phyloP scores from a whole-genome alignment of 1,139 yeast genomes.

The Sugiyamaella japonica region DNA sequence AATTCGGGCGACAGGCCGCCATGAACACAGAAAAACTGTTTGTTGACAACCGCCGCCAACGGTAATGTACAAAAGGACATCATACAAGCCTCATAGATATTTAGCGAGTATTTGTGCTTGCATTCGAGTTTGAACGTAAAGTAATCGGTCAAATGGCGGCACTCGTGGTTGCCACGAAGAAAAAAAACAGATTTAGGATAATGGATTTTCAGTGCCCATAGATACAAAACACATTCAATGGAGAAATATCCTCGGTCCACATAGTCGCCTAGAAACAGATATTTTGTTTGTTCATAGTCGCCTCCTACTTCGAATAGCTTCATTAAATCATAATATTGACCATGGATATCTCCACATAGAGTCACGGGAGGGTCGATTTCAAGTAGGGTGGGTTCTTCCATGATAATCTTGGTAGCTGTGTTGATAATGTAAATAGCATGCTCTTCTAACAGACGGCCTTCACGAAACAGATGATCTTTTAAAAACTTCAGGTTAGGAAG shows the following conservation, averaged over 20 bases:
- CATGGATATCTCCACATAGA: constrained; percentile 95
- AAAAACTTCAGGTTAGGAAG: constrained; percentile 71
- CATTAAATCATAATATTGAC: constrained; percentile 89
- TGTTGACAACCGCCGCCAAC: constrained; percentile 90
- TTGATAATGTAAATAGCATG: constrained; percentile 71
- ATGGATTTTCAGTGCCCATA: constrained; percentile 78
- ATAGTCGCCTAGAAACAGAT: constrained; percentile 89
- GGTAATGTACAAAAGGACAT: constrained; percentile 86
- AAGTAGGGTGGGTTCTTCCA: constrained; percentile 74
- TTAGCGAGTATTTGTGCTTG: constrained; percentile 71
- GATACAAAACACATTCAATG: constrained; percentile 78
- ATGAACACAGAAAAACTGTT: constrained; percentile 93
- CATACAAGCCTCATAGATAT: constrained; percentile 73
- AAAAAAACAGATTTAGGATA: constrained; percentile 77
- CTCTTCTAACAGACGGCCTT: constrained; percentile 72
- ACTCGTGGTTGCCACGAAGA: constrained; percentile 94
- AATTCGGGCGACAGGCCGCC: constrained; percentile 86
- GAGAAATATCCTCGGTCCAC: constrained; percentile 95
- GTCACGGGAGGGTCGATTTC: constrained; percentile 91
- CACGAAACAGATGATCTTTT: constrained; percentile 70
- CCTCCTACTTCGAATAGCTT: constrained; percentile 95
- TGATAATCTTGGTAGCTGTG: constrained; percentile 67
- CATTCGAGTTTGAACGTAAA: constrained; percentile 93
- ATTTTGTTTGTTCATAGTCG: constrained; percentile 70
- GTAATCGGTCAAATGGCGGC: constrained; percentile 89